These are phyloP conservation scores for Talaromyces liani DNA, from an alignment of 495 filamentous ascomycete genomes.

Conservation along the genomic window DNA sequence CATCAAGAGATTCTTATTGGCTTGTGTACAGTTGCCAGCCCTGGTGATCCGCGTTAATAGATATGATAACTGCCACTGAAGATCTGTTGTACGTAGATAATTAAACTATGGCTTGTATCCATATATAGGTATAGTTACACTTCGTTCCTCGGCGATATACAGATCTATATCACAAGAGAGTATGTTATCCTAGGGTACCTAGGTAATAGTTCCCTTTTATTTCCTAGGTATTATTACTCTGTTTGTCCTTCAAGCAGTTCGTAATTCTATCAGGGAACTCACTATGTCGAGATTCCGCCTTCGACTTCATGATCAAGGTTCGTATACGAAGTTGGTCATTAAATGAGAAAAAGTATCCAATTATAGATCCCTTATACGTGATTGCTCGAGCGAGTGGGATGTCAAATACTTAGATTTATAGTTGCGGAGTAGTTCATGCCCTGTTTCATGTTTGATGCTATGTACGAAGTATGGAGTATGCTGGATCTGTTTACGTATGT, in stretches of 20 bases:
- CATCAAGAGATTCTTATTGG: too few species aligned
- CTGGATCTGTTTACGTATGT: background rate
- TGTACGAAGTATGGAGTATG: background rate
- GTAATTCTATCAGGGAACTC: background rate
- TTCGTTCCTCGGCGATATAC: background rate
- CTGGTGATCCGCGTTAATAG: too few species aligned
- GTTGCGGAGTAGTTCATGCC: background rate
- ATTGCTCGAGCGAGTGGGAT: background rate
- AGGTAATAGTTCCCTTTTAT: too few species aligned
- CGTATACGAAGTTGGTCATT: background rate
- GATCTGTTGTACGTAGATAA: too few species aligned
- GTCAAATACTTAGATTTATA: background rate
- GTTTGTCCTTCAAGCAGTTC: background rate
- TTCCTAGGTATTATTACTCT: background rate
- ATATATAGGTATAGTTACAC: too few species aligned
- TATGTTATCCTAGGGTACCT: too few species aligned
- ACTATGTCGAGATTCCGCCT: background rate
- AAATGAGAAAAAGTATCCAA: background rate
- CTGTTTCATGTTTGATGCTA: background rate
- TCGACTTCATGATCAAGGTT: background rate
- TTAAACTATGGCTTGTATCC: too few species aligned
- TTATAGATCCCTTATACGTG: background rate
- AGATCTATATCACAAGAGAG: background rate
- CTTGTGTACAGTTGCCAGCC: too few species aligned
- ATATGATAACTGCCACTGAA: too few species aligned